Conservation (phyloP, 2,329 filamentous ascomycete species). For the Colletotrichum caudatum region DNA sequence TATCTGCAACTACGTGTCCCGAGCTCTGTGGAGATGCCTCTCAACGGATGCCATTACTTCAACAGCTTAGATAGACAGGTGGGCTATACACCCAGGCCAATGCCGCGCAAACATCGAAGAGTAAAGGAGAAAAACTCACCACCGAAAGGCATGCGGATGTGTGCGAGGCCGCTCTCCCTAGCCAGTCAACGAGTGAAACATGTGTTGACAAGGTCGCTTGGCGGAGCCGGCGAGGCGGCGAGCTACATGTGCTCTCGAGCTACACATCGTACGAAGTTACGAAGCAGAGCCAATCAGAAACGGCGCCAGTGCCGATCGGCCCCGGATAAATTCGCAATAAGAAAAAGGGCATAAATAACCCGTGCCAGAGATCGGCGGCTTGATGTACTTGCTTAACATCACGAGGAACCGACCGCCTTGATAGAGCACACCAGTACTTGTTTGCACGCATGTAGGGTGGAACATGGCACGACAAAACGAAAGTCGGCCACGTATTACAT, state of each 20-base stretch:
- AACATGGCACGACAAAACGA: not conserved
- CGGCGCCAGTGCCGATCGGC: too few relatives aligned
- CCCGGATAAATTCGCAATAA: not conserved
- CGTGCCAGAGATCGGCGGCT: not conserved
- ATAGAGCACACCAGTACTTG: too few relatives aligned
- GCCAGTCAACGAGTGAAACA: conserved; percentile 27
- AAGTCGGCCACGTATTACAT: not conserved
- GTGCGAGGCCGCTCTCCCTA: conserved; percentile 5
- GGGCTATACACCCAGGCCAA: not conserved
- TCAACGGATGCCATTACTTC: not conserved
- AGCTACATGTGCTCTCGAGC: conserved; percentile 15
- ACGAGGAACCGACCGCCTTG: too few relatives aligned
- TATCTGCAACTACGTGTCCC: not conserved
- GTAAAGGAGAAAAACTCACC: not conserved
- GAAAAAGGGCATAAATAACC: not conserved
- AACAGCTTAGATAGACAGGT: too few relatives aligned
- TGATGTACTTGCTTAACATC: not conserved
- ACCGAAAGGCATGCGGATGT: conserved; percentile 5
- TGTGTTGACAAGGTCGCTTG: conserved; percentile 22
- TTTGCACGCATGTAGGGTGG: not conserved
- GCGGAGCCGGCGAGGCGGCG: not conserved
- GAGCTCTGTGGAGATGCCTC: not conserved
- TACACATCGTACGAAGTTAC: not conserved
- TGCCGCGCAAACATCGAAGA: not conserved
- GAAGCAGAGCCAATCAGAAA: not conserved